phyloP scores from a whole-genome alignment of 2,329 filamentous ascomycete genomes.

The Paradendryphiella salina region DNA sequence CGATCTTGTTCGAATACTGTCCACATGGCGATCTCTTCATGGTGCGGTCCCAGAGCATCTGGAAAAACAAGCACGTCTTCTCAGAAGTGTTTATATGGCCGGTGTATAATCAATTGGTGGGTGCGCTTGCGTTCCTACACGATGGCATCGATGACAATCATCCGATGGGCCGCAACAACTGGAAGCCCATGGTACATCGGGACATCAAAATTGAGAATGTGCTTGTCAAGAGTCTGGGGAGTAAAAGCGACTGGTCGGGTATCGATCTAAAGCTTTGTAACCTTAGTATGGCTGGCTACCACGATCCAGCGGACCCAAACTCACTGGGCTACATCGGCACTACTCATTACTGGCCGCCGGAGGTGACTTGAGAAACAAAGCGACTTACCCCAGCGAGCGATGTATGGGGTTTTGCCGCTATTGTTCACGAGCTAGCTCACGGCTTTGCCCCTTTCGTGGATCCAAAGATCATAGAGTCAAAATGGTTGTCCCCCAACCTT shows the following conservation, averaged over 20 bases:
- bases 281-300: slow-evolving; percentile 66
- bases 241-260: slow-evolving; percentile 10
- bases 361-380: slow-evolving; percentile 23
- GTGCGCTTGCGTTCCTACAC: slow-evolving; percentile 28
- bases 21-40: slow-evolving; percentile 19
- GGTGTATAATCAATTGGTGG: slow-evolving; percentile 18
- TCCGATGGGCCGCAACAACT: slow-evolving; percentile 50
- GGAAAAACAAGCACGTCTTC: neutral
- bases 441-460: slow-evolving; percentile 20
- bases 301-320: slow-evolving; percentile 43
- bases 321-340: slow-evolving; percentile 14
- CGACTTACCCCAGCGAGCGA: slow-evolving; percentile 20
- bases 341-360: slow-evolving; percentile 24
- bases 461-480: neutral
- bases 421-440: slow-evolving; percentile 31
- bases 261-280: slow-evolving; percentile 66
- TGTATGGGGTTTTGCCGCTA: slow-evolving; percentile 32
- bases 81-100: slow-evolving; percentile 24
- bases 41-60: neutral
- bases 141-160: slow-evolving; percentile 15
- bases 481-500: neutral
- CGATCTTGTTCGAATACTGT: slow-evolving; percentile 23
- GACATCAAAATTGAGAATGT: slow-evolving; percentile 97
- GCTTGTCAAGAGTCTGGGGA: slow-evolving; percentile 55
- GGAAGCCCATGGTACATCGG: slow-evolving; percentile 88